Conservation (phyloP, 1,139 yeast genomes). For the Maudiozyma humilis region DNA sequence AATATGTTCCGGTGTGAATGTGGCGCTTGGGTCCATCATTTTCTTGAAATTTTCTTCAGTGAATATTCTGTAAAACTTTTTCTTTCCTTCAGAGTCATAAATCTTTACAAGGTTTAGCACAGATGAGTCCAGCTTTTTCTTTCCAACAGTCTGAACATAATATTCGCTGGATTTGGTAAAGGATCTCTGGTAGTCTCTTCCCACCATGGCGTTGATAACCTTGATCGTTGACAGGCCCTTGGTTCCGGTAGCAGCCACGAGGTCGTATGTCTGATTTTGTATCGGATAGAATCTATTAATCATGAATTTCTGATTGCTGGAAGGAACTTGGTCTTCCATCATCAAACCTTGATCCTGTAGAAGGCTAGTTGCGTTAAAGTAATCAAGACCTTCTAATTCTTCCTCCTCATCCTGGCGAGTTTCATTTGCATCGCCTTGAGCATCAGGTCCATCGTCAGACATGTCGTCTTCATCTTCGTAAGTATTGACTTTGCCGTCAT, state of each 20-base stretch:
- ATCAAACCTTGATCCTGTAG: conserved; percentile 29
- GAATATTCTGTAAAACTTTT: conserved; percentile 63
- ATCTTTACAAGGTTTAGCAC: conserved; percentile 48
- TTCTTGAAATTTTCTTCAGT: conserved; percentile 37
- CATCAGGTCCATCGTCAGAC: conserved; percentile 11
- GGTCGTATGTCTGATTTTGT: conserved; percentile 51
- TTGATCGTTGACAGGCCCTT: conserved; percentile 54
- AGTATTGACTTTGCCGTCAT: conserved; percentile 15
- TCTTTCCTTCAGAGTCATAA: conserved; percentile 65
- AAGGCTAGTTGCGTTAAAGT: conserved; percentile 28
- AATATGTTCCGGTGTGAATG: conserved; percentile 4
- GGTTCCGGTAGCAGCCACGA: conserved; percentile 35
- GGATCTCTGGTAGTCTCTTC: conserved; percentile 44
- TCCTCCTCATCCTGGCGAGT: conserved; percentile 20
- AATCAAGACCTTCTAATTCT: conserved; percentile 27
- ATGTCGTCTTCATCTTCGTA: background rate
- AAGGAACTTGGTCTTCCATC: conserved; percentile 22
- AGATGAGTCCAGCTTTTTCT: conserved; percentile 29
- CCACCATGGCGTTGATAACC: conserved; percentile 43
- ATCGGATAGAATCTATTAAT: conserved; percentile 54
- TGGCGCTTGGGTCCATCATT: conserved; percentile 18
- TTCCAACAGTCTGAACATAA: conserved; percentile 34
- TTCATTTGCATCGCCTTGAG: conserved; percentile 11
- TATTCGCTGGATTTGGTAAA: conserved; percentile 44
- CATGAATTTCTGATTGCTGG: conserved; percentile 19